These are phyloP conservation scores for Starmerella bacillaris DNA, from an alignment of 805 yeast genomes.

Conservation along the genomic window DNA sequence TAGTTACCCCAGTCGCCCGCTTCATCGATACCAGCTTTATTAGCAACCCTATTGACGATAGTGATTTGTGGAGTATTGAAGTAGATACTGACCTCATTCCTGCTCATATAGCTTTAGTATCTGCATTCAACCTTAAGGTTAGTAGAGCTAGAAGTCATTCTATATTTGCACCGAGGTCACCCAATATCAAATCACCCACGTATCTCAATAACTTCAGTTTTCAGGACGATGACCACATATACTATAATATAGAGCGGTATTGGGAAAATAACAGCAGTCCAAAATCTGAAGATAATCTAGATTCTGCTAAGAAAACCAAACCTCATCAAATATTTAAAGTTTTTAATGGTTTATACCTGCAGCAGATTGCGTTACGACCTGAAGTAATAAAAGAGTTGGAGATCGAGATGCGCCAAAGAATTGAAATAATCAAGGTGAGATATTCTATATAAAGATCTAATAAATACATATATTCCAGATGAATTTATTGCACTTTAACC, in stretches of 20 bases:
- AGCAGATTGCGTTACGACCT: too few relatives aligned
- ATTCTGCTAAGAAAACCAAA: too few relatives aligned
- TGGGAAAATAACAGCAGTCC: slow-evolving; percentile 8
- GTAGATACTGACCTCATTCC: slow-evolving; percentile 14
- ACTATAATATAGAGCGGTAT: slow-evolving; percentile 9
- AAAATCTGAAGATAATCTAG: too few relatives aligned
- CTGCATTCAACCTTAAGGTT: slow-evolving; percentile 17
- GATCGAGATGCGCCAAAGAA: background rate
- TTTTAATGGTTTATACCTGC: too few relatives aligned
- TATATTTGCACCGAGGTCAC: slow-evolving; percentile 5
- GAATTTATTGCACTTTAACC: too few relatives aligned
- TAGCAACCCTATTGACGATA: slow-evolving; percentile 15
- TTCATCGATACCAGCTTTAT: slow-evolving; percentile 10
- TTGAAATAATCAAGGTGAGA: too few relatives aligned
- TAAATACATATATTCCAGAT: too few relatives aligned
- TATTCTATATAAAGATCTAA: too few relatives aligned
- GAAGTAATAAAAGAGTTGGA: background rate
- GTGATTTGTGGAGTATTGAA: slow-evolving; percentile 16
- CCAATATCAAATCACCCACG: slow-evolving; percentile 5
- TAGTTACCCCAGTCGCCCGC: slow-evolving; percentile 14
- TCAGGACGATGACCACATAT: slow-evolving; percentile 14
- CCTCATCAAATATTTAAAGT: too few relatives aligned
- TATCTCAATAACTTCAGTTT: slow-evolving; percentile 13
- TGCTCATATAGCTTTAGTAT: slow-evolving; percentile 16
- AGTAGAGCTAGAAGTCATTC: slow-evolving; percentile 3